These are phyloP conservation scores for Hypericum androsaemum DNA, from an alignment of 345 rosid genomes.

Conservation along the genomic window DNA sequence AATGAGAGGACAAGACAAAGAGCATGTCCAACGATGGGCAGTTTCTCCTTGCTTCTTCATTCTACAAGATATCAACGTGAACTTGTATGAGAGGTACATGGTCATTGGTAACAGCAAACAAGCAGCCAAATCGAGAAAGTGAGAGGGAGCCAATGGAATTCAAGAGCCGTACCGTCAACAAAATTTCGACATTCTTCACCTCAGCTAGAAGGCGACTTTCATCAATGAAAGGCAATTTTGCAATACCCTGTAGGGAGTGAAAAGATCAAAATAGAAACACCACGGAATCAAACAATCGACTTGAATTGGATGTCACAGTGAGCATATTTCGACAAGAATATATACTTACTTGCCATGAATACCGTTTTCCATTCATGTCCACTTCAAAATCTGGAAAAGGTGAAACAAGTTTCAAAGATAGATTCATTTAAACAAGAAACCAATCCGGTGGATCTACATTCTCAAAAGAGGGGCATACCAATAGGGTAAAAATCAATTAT, in stretches of 20 bases:
- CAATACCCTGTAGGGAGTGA: constrained; percentile 48
- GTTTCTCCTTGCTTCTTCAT: constrained; percentile 78
- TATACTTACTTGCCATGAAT: constrained; percentile 68
- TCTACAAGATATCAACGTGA: constrained; percentile 28
- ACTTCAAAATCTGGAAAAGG: constrained; percentile 64
- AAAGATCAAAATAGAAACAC: constrained; percentile 1
- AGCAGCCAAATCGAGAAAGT: constrained; percentile 3
- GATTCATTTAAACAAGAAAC: constrained; percentile 11
- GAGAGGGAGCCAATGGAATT: neutral
- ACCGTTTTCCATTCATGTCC: constrained; percentile 95
- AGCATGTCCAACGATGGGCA: constrained; percentile 66
- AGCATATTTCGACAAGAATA: constrained; percentile 9
- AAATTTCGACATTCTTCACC: constrained; percentile 50
- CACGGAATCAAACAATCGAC: neutral
- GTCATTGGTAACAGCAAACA: neutral
- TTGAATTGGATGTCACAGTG: neutral
- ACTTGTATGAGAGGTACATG: neutral
- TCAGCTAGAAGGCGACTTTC: constrained; percentile 76
- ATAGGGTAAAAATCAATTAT: constrained; percentile 78
- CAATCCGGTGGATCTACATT: neutral
- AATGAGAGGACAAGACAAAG: constrained; percentile 63
- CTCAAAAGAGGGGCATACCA: constrained; percentile 36
- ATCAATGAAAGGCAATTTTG: constrained; percentile 85
- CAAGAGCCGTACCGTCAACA: constrained; percentile 48
- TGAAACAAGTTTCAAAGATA: constrained; percentile 13